phyloP scores from a whole-genome alignment of 2,329 filamentous ascomycete species.

The Chalaropsis ovoidea region DNA sequence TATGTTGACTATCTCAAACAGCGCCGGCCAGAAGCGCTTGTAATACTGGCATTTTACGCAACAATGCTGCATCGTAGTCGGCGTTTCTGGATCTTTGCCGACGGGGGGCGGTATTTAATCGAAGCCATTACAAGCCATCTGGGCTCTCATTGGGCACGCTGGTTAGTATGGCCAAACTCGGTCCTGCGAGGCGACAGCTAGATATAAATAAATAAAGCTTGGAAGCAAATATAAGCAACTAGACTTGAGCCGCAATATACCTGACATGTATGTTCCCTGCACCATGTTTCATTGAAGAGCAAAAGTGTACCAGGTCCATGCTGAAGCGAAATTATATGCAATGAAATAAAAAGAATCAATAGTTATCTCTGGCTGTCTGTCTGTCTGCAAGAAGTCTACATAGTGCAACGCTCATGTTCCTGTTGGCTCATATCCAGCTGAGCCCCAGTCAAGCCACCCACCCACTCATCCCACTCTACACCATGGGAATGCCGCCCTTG shows the following conservation, averaged over 20 bases:
- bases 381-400: no score
- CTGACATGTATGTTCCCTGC: no score
- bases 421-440: no score
- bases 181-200: background rate
- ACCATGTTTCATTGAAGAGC: no score
- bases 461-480: background rate
- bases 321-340: no score
- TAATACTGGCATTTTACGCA: constrained; percentile 37
- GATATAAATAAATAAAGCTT: background rate
- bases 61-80: constrained; percentile 34
- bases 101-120: constrained; percentile 31
- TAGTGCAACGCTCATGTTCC: no score
- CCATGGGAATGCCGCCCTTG: background rate
- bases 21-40: constrained; percentile 35
- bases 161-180: constrained; percentile 27
- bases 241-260: no score
- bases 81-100: constrained; percentile 33
- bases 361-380: no score
- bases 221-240: background rate
- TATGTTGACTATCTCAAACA: constrained; percentile 34
- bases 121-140: constrained; percentile 29
- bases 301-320: no score
- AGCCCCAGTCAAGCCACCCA: background rate
- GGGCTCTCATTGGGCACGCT: constrained; percentile 31
- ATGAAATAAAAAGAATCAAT: no score